Base-by-base conservation (phyloP, 164 flowering plant genomes). In the Stephania japonica region DNA sequence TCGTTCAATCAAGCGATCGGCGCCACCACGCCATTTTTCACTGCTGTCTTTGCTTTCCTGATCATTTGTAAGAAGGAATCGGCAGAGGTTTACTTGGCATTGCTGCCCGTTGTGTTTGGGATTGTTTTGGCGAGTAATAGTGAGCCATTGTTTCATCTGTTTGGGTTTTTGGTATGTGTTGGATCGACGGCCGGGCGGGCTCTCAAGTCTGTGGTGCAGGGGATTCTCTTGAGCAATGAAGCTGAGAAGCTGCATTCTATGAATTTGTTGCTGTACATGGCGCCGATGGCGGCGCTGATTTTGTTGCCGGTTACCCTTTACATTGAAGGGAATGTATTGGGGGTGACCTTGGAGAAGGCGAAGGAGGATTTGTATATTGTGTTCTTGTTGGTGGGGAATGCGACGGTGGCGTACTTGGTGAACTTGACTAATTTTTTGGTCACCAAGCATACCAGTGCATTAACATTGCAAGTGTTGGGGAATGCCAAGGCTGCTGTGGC, bases 401-500 rank as follows among this genome's bases (percentile, higher is more conserved):
- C 94, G 1, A 92, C 97, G 6, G 95, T 94, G 42, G 98, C 98
- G 11, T 94, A 94, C 84, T 83, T 94, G 87, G 98, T 94, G 69
- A 94, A 92, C 59, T 78, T 94, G 83, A 88, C 97, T 7, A 94
- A 94, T 76, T 94, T 94, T 73, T 73, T 94, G 85, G 98, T 94
- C 66, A 94, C 97, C 16, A 94, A 94, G 80, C 94, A 94, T 70
- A 94, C 98, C 0, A 94, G 98, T 70, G 97, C 98, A 1, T 74
- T 94, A 78, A 94, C 98, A 7, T 68, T 94, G 80, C 97, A 94
- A 81, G 98, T 94, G 73, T 78, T 94, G 63, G 97, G 98, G 18
- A 94, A 94, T 75, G 98, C 97, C 10, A 94, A 94, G 80, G 92
- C 98, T 0, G 98, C 98, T 0, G 95, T 90, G 67, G 98, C 98